phyloP scores from a whole-genome alignment of 176 grass and related monocot species.

The Ensete glaucum region DNA sequence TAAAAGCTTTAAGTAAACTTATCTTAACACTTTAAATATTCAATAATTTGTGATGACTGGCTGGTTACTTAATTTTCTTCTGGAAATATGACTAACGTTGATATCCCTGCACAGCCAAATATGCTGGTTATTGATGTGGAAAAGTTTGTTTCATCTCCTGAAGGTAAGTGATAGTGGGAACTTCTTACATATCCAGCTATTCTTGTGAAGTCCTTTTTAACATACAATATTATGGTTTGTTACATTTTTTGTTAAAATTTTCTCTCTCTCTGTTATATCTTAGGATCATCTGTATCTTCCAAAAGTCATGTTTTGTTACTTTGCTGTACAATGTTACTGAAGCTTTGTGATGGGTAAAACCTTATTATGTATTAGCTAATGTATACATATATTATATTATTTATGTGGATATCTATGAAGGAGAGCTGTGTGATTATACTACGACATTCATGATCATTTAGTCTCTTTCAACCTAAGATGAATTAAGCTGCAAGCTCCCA shows the following conservation, averaged over 20 bases:
- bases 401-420: too few species aligned
- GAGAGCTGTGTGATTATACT: too few species aligned
- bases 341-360: background rate
- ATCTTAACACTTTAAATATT: conserved; percentile 2
- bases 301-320: background rate
- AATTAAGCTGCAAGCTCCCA: background rate
- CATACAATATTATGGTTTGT: background rate
- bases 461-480: background rate
- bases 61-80: background rate
- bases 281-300: background rate
- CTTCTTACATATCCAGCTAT: background rate
- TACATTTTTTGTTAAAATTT: background rate
- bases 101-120: conserved; percentile 70
- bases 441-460: background rate
- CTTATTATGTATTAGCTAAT: too few species aligned
- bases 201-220: background rate
- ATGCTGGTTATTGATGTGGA: conserved; percentile 93
- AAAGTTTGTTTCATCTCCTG: conserved; percentile 66
- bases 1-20: background rate
- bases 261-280: too few species aligned
- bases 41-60: background rate
- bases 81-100: conserved; percentile 11
- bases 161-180: conserved; percentile 31
- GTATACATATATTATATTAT: too few species aligned
- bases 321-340: background rate